phyloP scores from a whole-genome alignment of 2,329 filamentous ascomycete species.

The Monascus ruber region DNA sequence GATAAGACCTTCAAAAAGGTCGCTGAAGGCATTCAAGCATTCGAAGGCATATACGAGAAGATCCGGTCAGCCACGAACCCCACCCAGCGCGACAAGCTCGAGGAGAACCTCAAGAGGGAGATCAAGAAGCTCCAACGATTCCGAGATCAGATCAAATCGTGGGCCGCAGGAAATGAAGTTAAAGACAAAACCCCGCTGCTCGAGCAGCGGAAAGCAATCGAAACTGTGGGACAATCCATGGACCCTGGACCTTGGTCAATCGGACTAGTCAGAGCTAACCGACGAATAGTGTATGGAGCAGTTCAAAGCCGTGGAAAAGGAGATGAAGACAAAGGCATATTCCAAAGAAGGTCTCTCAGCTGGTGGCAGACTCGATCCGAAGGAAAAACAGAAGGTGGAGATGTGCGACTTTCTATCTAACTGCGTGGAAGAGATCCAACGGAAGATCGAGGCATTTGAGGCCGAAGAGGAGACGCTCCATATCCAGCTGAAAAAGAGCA shows the following conservation, averaged over 20 bases:
- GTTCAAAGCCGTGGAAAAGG: conserved; percentile 99
- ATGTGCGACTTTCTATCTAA: conserved; percentile 71
- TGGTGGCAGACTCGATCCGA: conserved; percentile 88
- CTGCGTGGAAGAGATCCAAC: conserved; percentile 86
- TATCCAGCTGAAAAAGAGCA: conserved; percentile 87
- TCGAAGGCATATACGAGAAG: conserved; percentile 95
- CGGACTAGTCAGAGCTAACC: conserved; percentile 14
- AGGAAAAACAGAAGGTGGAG: conserved; percentile 88
- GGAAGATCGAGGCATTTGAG: conserved; percentile 85
- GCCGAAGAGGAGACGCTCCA: conserved; percentile 80
- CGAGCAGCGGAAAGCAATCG: conserved; percentile 90
- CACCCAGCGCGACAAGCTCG: conserved; percentile 94
- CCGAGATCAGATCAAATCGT: conserved; percentile 98
- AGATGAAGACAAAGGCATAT: conserved; percentile 99
- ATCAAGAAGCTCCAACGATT: conserved; percentile 99
- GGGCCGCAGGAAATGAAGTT: conserved; percentile 96
- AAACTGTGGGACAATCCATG: conserved; percentile 55
- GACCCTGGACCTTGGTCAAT: not conserved
- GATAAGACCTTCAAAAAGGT: conserved; percentile 99
- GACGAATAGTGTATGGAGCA: conserved; percentile 64
- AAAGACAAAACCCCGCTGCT: conserved; percentile 96
- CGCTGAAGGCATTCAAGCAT: conserved; percentile 78
- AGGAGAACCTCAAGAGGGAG: conserved; percentile 96
- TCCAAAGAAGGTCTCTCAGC: conserved; percentile 94
- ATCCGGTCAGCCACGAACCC: conserved; percentile 85